Base-by-base conservation (phyloP, 768 basidiomycete species). In the Sporobolomyces phaffii region DNA sequence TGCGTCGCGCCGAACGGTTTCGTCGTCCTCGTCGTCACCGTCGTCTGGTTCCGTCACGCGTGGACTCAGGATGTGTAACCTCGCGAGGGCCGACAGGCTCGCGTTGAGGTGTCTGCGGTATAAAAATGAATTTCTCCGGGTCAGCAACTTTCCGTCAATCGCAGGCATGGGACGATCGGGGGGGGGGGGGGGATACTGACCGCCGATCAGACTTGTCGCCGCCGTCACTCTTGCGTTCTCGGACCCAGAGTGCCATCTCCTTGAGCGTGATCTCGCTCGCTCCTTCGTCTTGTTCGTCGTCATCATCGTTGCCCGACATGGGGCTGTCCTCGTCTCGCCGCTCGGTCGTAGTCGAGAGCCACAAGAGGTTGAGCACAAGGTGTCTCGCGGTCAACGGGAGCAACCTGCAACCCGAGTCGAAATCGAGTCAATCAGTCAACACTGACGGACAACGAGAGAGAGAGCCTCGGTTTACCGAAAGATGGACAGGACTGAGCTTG, bases 401-500 rank as follows among this genome's bases (percentile, higher is more conserved):
- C 29, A 94, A 80, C 59, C 90, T 91, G n/a, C n/a, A n/a, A n/a
- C n/a, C n/a, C n/a, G n/a, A n/a, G n/a, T n/a, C n/a, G n/a, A n/a
- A n/a, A n/a, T n/a, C n/a, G n/a, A n/a, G n/a, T n/a, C n/a, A n/a
- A n/a, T n/a, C n/a, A 75, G 15, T 54, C 53, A 40, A n/a, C 53
- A 34, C 31, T 28, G 45, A 43, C 38, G 34, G 40, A 41, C 48
- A 58, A 66, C 36, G 33, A 36, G 51, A 28, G 20, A 36, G 31
- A 41, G 24, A 5, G 51, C n/a, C n/a, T n/a, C 15, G n/a, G 43
- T 81, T 69, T 67, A 90, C 88, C 91, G 85, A 78, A 91, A 91
- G 77, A 96, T 86, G 29, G 89, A 87, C 57, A 96, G 83, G 78
- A 91, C 91, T 79, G 88, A 87, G 4, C 90, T 91, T 13, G 92